Evolutionary conservation across 768 basidiomycete species (phyloP).

Genomic region (Leccinum aurantiacum): DNA sequence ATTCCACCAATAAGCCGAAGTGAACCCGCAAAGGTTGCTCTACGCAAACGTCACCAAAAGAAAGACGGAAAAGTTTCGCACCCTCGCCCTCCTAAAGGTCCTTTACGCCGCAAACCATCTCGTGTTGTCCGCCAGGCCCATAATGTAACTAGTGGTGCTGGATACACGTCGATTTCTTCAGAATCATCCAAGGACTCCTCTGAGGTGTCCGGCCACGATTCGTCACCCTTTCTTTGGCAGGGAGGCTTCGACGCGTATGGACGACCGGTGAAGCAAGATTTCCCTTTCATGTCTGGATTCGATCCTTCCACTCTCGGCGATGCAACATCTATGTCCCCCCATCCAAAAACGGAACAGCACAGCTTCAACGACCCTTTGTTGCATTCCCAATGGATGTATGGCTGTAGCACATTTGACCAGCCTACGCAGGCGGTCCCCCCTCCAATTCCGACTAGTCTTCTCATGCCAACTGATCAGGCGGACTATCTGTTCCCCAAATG

Average conservation of each 20-base stretch:
- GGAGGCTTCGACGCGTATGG: neutral
- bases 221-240: constrained; percentile 1
- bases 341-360: neutral
- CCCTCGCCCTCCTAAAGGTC: neutral
- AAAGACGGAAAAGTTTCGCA: neutral
- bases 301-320: neutral
- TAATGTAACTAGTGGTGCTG: neutral
- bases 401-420: neutral
- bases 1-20: constrained; percentile 11
- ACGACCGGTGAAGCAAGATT: neutral
- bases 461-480: neutral
- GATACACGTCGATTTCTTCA: neutral
- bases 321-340: neutral
- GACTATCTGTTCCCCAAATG: constrained; percentile 18
- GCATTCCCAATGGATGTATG: constrained; percentile 10
- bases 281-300: neutral
- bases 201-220: neutral
- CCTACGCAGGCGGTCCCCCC: neutral
- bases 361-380: constrained; percentile 1
- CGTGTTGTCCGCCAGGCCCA: neutral
- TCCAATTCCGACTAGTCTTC: neutral
- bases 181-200: neutral
- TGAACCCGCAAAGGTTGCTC: neutral
- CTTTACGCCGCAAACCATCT: neutral
- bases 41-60: neutral